These are phyloP conservation scores for Lathyrus sativus DNA, from an alignment of 306 rosid genomes.

Conservation along the genomic window DNA sequence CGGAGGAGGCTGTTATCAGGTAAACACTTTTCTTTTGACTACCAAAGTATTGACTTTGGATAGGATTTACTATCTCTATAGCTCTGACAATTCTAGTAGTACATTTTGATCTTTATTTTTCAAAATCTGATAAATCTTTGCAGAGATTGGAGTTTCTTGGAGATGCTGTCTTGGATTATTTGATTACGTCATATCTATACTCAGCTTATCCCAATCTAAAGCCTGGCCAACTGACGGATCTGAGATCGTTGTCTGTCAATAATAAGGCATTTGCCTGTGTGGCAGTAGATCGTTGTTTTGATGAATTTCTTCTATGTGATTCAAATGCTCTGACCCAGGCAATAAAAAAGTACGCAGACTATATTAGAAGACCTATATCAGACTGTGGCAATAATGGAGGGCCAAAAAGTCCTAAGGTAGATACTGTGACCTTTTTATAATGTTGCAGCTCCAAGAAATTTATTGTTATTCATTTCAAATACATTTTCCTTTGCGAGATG, in stretches of 20 bases:
- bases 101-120: conserved; percentile 28
- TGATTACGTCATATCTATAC: conserved; percentile 87
- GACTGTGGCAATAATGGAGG: conserved; percentile 42
- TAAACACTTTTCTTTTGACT: conserved; percentile 37
- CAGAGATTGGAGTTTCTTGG: conserved; percentile 98
- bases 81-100: conserved; percentile 3
- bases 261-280: conserved; percentile 88
- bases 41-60: conserved; percentile 11
- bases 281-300: conserved; percentile 65
- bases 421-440: conserved; percentile 11
- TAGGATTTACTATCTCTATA: conserved; percentile 27
- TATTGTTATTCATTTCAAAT: conserved; percentile 3
- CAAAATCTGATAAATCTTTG: conserved; percentile 37
- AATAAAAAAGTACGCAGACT: conserved; percentile 58
- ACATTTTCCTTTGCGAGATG: conserved; percentile 16
- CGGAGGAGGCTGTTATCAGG: conserved; percentile 98
- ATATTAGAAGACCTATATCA: conserved; percentile 40
- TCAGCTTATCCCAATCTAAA: conserved; percentile 86
- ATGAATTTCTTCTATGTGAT: conserved; percentile 68
- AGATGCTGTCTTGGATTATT: conserved; percentile 92
- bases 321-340: conserved; percentile 60
- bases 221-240: conserved; percentile 94
- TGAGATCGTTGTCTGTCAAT: conserved; percentile 80
- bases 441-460: conserved; percentile 27
- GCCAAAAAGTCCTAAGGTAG: conserved; percentile 89